Conservation (phyloP, 2,329 filamentous ascomycete genomes). For the Colletotrichum lentis region DNA sequence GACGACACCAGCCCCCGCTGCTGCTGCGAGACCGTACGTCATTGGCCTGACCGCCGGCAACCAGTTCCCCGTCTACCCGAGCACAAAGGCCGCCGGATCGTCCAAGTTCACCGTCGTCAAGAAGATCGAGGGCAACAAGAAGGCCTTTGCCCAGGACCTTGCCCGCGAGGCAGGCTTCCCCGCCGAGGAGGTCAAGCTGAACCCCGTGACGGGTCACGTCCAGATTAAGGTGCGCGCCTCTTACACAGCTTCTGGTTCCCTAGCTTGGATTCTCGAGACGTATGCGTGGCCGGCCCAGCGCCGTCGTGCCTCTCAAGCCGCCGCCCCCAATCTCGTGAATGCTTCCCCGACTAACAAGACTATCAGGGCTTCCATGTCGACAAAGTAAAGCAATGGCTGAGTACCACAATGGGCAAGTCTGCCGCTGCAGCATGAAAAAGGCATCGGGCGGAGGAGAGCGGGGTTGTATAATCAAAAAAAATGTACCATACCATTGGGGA, state of each 20-base stretch:
- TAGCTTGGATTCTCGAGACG: neutral
- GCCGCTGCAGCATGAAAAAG: neutral
- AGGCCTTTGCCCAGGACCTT: conserved; percentile 71
- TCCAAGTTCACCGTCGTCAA: conserved; percentile 77
- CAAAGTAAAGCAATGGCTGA: conserved; percentile 28
- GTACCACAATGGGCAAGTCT: conserved; percentile 9
- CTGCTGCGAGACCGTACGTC: conserved; percentile 65
- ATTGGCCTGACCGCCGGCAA: conserved; percentile 75
- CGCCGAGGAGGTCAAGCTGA: conserved; percentile 61
- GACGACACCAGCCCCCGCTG: conserved; percentile 43
- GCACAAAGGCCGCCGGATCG: conserved; percentile 78
- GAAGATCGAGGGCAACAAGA: conserved; percentile 78
- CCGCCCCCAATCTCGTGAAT: neutral
- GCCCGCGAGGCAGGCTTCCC: conserved; percentile 64
- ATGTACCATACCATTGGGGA: conserved; percentile 22
- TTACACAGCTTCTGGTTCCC: too few species aligned
- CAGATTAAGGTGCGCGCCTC: conserved; percentile 69
- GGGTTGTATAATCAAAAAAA: conserved; percentile 12
- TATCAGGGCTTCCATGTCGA: conserved; percentile 27
- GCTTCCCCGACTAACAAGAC: neutral
- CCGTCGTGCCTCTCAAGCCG: neutral
- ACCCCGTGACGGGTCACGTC: conserved; percentile 74
- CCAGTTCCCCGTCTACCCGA: conserved; percentile 79
- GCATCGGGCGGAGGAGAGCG: neutral
- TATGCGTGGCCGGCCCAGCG: neutral